phyloP scores from a whole-genome alignment of 2,329 filamentous ascomycete genomes.

The Epichloe baconii region DNA sequence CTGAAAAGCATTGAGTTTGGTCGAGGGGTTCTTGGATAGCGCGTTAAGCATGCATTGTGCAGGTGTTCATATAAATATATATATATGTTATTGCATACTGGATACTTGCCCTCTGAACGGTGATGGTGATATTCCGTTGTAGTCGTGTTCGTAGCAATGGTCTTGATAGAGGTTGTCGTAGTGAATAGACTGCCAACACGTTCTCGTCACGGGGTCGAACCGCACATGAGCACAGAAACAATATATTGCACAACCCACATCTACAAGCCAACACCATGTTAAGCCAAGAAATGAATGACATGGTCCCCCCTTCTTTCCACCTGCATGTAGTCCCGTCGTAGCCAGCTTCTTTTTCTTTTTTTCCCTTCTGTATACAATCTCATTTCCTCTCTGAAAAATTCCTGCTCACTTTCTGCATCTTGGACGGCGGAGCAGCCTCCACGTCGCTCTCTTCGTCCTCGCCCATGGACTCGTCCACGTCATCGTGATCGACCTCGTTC shows the following conservation, averaged over 20 bases:
- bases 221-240: too few relatives aligned
- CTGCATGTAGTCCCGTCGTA: background rate
- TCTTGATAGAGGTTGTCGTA: too few relatives aligned
- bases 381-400: constrained; percentile 24
- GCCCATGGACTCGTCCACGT: constrained; percentile 38
- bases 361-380: background rate
- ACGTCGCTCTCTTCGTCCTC: constrained; percentile 43
- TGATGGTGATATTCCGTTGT: background rate
- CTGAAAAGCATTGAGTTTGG: background rate
- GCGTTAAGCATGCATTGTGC: background rate
- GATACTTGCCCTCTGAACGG: too few relatives aligned
- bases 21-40: too few relatives aligned
- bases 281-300: background rate
- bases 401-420: constrained; percentile 28
- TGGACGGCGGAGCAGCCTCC: constrained; percentile 34
- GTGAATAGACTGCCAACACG: too few relatives aligned
- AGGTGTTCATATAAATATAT: background rate
- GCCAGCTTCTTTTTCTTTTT: background rate
- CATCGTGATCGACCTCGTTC: constrained; percentile 46
- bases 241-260: background rate
- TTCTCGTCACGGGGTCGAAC: too few relatives aligned
- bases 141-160: background rate
- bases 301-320: background rate
- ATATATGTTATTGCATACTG: background rate
- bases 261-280: constrained; percentile 6